phyloP scores from a whole-genome alignment of 805 yeast species.

The Starmerella kuoi region DNA sequence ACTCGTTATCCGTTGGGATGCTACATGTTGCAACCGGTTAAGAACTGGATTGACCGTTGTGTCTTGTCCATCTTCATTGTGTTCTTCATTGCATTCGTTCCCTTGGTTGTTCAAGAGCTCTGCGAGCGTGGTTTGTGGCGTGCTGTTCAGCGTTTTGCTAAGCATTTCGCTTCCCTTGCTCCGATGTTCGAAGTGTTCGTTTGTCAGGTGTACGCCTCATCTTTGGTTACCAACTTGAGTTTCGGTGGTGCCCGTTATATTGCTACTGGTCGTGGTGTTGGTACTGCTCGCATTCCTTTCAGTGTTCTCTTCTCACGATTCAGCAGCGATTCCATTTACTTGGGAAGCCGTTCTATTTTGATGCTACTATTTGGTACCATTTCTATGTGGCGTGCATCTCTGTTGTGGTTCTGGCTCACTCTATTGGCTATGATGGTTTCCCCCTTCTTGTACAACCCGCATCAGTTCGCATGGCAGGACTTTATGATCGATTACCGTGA shows the following conservation, averaged over 20 bases:
- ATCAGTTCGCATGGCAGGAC: constrained; percentile 92
- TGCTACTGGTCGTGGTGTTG: constrained; percentile 89
- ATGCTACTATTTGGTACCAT: constrained; percentile 63
- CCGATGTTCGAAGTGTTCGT: constrained; percentile 93
- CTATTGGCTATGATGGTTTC: constrained; percentile 76
- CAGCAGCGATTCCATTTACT: constrained; percentile 61
- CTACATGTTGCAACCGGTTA: constrained; percentile 71
- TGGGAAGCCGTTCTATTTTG: constrained; percentile 59
- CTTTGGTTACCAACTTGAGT: constrained; percentile 61
- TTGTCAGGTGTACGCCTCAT: constrained; percentile 79
- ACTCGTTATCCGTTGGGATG: constrained; percentile 70
- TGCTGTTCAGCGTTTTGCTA: constrained; percentile 55
- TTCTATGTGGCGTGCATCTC: constrained; percentile 87
- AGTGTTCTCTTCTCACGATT: constrained; percentile 61
- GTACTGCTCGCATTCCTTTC: constrained; percentile 69
- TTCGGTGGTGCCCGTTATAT: constrained; percentile 90
- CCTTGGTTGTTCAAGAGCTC: constrained; percentile 74
- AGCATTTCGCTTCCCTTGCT: constrained; percentile 69
- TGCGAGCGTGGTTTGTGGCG: constrained; percentile 75
- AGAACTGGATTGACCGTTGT: constrained; percentile 81
- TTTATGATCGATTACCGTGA: constrained; percentile 94
- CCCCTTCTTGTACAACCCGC: constrained; percentile 94
- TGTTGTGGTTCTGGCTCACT: constrained; percentile 96
- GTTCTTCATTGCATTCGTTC: constrained; percentile 82
- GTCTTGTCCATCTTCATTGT: constrained; percentile 84